These are phyloP conservation scores for Xylariales sp. DNA, from an alignment of 2,329 filamentous ascomycete species.

Conservation along the genomic window DNA sequence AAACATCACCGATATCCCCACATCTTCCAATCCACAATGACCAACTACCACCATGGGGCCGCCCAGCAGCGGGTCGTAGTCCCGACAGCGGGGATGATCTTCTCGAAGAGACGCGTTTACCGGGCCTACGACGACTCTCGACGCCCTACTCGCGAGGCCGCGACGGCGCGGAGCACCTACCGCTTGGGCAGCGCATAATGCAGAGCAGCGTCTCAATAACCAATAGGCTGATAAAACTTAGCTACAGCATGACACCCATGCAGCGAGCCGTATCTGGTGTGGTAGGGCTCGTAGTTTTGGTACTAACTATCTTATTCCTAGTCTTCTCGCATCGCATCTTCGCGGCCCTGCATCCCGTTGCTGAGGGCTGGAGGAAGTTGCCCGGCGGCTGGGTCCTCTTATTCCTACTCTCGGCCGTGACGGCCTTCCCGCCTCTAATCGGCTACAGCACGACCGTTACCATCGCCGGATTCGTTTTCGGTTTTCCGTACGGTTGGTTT, in stretches of 20 bases:
- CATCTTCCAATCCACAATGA: conserved; percentile 52
- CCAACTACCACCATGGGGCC: conserved; percentile 59
- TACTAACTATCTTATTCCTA: conserved; percentile 74
- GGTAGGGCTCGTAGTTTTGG: conserved; percentile 61
- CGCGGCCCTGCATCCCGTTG: conserved; percentile 76
- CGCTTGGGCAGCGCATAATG: conserved; percentile 55
- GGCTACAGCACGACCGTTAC: conserved; percentile 82
- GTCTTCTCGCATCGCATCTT: conserved; percentile 86
- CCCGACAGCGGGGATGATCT: conserved; percentile 13
- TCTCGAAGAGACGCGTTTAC: conserved; percentile 26
- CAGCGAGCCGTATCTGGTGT: conserved; percentile 71
- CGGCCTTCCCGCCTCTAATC: conserved; percentile 87
- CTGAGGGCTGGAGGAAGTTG: conserved; percentile 80
- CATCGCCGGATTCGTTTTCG: conserved; percentile 66
- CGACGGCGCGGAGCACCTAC: conserved; percentile 37
- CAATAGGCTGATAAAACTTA: conserved; percentile 60
- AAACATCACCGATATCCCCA: conserved; percentile 49
- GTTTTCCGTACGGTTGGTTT: conserved; percentile 77
- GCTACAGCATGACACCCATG: conserved; percentile 65
- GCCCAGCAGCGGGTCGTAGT: conserved; percentile 25
- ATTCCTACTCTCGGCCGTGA: conserved; percentile 78
- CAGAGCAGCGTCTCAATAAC: conserved; percentile 57
- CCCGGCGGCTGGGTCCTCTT: conserved; percentile 79
- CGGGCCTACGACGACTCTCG: conserved; percentile 55
- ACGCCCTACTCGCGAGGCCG: conserved; percentile 52